Evolutionary conservation across 2,329 filamentous ascomycete genomes (phyloP).

Genomic region (Helminthosporium solani): DNA sequence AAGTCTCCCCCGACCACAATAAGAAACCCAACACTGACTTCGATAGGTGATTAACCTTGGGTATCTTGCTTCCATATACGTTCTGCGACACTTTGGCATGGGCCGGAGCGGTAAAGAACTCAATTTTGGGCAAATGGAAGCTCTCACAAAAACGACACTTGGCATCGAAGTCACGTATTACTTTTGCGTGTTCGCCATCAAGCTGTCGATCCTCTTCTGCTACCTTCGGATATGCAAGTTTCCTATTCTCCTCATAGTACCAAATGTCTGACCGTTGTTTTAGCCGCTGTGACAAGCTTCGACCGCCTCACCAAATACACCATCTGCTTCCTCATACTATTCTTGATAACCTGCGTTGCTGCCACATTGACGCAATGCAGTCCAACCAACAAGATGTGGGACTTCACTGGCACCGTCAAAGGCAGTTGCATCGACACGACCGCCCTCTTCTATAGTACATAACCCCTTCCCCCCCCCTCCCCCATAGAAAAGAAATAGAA

Average conservation of each 20-base stretch:
- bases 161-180: constrained; percentile 38
- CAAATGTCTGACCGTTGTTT: neutral
- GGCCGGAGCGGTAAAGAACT: constrained; percentile 24
- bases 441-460: constrained; percentile 36
- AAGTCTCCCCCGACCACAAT: constrained; percentile 3
- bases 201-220: constrained; percentile 37
- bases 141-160: constrained; percentile 24
- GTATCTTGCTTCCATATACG: constrained; percentile 25
- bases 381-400: constrained; percentile 37
- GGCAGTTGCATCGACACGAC: constrained; percentile 38
- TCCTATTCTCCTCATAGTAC: neutral
- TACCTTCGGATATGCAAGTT: constrained; percentile 38
- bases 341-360: constrained; percentile 28
- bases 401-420: constrained; percentile 24
- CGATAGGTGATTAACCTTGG: constrained; percentile 27
- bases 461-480: neutral
- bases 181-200: constrained; percentile 29
- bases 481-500: too few species aligned
- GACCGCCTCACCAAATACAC: constrained; percentile 24
- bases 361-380: constrained; percentile 31
- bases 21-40: neutral
- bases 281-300: constrained; percentile 27
- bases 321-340: constrained; percentile 26
- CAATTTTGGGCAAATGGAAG: constrained; percentile 19
- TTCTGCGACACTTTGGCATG: constrained; percentile 26